phyloP scores from a whole-genome alignment of 192 early-diverging fungal species.

The Entomortierella chlamydospora region DNA sequence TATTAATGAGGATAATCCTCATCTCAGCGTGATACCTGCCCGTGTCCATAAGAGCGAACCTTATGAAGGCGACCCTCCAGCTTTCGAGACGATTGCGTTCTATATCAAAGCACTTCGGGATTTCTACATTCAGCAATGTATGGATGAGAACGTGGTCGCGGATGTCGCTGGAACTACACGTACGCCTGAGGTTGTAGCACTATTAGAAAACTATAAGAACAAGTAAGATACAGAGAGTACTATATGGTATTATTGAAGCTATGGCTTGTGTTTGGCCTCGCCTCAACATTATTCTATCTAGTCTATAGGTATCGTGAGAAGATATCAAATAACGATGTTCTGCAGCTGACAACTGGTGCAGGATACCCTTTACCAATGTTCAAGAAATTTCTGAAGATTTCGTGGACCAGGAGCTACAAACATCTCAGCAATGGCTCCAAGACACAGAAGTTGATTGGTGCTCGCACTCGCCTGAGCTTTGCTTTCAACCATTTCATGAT shows the following conservation, averaged over 20 bases:
- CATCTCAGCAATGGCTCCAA: neutral
- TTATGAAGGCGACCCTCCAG: conserved; percentile 4
- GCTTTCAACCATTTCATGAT: conserved; percentile 11
- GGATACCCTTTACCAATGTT: neutral
- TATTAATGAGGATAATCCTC: neutral
- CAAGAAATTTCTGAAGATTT: neutral
- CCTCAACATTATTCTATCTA: too few relatives aligned
- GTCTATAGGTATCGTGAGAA: neutral
- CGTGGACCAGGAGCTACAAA: conserved; percentile 6
- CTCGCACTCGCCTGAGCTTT: neutral
- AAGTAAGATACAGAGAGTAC: neutral
- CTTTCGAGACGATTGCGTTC: neutral
- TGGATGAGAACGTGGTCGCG: neutral
- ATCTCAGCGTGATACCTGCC: neutral
- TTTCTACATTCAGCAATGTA: conserved; percentile 7
- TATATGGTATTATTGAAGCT: too few relatives aligned
- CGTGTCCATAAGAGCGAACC: neutral
- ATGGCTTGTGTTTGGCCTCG: too few relatives aligned
- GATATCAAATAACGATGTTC: neutral
- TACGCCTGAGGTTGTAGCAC: neutral
- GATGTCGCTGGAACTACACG: neutral
- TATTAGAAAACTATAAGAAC: neutral
- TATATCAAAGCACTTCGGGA: neutral
- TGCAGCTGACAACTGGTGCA: neutral
- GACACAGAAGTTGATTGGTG: neutral